These are phyloP conservation scores for Fomitiporia mediterranea DNA, from an alignment of 1,284 basidiomycete genomes.

Conservation along the genomic window DNA sequence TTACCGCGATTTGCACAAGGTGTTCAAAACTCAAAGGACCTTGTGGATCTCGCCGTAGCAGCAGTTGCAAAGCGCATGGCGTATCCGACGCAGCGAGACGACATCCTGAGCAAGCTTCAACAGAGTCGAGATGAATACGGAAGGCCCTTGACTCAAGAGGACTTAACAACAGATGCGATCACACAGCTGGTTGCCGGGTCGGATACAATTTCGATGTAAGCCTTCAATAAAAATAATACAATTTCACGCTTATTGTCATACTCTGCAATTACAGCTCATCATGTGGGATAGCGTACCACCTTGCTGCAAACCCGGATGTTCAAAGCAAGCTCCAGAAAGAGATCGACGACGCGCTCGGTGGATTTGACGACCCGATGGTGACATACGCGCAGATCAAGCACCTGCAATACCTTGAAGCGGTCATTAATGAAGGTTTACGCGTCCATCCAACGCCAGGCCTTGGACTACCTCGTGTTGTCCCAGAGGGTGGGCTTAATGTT, in stretches of 20 bases:
- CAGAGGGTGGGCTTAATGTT: constrained; percentile 62
- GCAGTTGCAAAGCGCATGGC: constrained; percentile 32
- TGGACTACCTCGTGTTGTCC: constrained; percentile 77
- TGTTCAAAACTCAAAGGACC: constrained; percentile 5
- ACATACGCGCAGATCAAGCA: constrained; percentile 61
- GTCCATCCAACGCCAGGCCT: constrained; percentile 77
- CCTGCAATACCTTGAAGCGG: constrained; percentile 73
- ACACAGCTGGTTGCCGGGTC: constrained; percentile 46
- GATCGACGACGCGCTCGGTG: constrained; percentile 69
- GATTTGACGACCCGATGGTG: constrained; percentile 50
- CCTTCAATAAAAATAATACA: background rate
- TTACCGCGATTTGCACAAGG: constrained; percentile 76
- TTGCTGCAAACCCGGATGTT: constrained; percentile 60
- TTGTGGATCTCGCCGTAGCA: constrained; percentile 75
- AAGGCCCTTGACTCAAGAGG: constrained; percentile 40
- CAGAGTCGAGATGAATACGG: constrained; percentile 44
- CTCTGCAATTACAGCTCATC: constrained; percentile 68
- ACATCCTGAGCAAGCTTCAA: constrained; percentile 17
- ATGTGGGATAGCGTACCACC: constrained; percentile 81
- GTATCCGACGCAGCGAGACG: constrained; percentile 11
- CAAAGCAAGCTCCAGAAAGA: constrained; percentile 76
- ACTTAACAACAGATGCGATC: constrained; percentile 46
- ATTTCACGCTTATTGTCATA: background rate
- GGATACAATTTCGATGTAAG: constrained; percentile 34
- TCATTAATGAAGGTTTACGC: constrained; percentile 79